A percentile compares a stretch with the other conserved stretches of the same genome.
Evolutionary conservation across 2,329 filamentous ascomycete genomes (phyloP).

Genomic region (Harringtonia lauricola): DNA sequence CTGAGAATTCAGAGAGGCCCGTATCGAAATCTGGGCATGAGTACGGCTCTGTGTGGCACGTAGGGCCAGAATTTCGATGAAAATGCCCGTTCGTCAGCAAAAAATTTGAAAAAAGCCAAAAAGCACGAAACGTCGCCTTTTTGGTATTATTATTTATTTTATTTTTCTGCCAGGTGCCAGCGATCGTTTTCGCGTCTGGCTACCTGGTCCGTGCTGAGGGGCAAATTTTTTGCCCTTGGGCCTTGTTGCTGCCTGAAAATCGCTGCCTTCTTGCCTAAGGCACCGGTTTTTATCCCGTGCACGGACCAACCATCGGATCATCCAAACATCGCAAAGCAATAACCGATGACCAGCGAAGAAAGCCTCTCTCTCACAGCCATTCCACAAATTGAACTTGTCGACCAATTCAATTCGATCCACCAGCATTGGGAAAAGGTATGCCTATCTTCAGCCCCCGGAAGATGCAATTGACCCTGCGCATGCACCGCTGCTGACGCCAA

Average conservation of each 20-base stretch:
- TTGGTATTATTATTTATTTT: slow-evolving; percentile 2
- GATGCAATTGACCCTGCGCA: background rate
- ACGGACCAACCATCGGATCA: slow-evolving; percentile 5
- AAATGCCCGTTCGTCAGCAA: slow-evolving; percentile 37
- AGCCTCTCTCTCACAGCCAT: slow-evolving; percentile 4
- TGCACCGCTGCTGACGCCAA: background rate
- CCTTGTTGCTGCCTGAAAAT: background rate
- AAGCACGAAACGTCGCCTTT: slow-evolving; percentile 4
- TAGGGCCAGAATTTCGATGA: slow-evolving; percentile 30
- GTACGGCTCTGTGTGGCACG: slow-evolving; percentile 36
- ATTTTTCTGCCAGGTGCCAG: slow-evolving; percentile 1
- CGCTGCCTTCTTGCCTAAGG: slow-evolving; percentile 3
- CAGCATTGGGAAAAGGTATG: slow-evolving; percentile 7
- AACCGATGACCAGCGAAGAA: slow-evolving; percentile 9
- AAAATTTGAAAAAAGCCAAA: slow-evolving; percentile 28
- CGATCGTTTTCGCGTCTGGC: slow-evolving; percentile 3
- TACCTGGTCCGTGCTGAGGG: background rate
- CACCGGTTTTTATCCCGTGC: background rate
- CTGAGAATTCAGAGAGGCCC: slow-evolving; percentile 31
- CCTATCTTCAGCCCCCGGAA: background rate
- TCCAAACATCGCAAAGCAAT: slow-evolving; percentile 12
- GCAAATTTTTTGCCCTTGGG: background rate
- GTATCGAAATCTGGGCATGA: slow-evolving; percentile 42
- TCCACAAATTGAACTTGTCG: background rate
- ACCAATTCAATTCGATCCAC: slow-evolving; percentile 5